Evolutionary conservation across 2,329 filamentous ascomycete species (phyloP).

Genomic region (Gremmenia infestans): DNA sequence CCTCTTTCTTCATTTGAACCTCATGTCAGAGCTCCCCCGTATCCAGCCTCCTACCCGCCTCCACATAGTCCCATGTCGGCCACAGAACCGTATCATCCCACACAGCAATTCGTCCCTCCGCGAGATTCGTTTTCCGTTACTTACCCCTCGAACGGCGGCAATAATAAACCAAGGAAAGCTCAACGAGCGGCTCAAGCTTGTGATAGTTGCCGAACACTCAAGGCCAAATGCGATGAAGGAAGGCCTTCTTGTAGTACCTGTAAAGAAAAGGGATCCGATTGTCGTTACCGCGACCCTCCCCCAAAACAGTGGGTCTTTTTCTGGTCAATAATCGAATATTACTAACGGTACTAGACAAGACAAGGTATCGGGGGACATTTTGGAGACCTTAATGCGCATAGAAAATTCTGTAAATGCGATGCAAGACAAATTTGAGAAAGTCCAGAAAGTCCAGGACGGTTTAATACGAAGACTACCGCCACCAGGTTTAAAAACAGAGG

Average conservation of each 20-base stretch:
- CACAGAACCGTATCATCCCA: constrained; percentile 17
- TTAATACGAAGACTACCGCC: neutral
- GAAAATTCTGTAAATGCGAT: constrained; percentile 2
- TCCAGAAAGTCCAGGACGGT: constrained; percentile 10
- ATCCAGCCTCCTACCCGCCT: constrained; percentile 17
- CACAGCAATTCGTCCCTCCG: constrained; percentile 16
- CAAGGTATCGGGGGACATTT: constrained; percentile 55
- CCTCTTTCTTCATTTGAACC: constrained; percentile 19
- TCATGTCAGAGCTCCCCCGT: constrained; percentile 11
- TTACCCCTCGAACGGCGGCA: constrained; percentile 17
- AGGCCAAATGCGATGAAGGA: constrained; percentile 87
- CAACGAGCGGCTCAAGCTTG: constrained; percentile 61
- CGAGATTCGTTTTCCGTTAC: constrained; percentile 22
- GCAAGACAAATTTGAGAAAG: neutral
- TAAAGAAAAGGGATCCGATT: constrained; percentile 77
- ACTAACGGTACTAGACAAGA: constrained; percentile 37
- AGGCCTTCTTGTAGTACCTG: constrained; percentile 75
- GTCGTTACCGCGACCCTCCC: constrained; percentile 84
- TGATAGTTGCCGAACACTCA: constrained; percentile 80
- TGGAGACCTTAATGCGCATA: constrained; percentile 40
- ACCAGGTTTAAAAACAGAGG: neutral
- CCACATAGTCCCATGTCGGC: constrained; percentile 28
- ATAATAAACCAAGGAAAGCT: constrained; percentile 24
- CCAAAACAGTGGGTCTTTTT: constrained; percentile 76
- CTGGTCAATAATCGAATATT: neutral